A percentile compares a stretch with the other conserved stretches of the same genome.
These are phyloP conservation scores for Eucalyptus sp. DNA, from an alignment of 345 rosid genomes.

Conservation along the genomic window DNA sequence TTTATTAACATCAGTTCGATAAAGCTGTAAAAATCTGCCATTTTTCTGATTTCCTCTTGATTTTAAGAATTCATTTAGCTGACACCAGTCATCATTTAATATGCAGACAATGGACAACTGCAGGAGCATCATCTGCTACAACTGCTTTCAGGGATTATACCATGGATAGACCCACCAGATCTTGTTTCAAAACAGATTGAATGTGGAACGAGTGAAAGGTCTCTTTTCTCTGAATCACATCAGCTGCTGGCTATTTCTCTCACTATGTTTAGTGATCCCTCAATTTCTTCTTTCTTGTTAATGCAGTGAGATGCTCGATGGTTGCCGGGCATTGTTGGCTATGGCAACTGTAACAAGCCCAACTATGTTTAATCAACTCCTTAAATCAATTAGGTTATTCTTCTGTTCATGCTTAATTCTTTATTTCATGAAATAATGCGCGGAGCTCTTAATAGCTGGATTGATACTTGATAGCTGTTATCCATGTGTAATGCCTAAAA, in stretches of 20 bases:
- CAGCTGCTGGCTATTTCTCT: background rate
- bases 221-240: background rate
- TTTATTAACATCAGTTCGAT: background rate
- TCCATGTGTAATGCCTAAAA: background rate
- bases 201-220: slow-evolving; percentile 92
- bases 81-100: slow-evolving; percentile 13
- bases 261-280: slow-evolving; percentile 2
- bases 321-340: slow-evolving; percentile 88
- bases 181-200: slow-evolving; percentile 69
- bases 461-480: background rate
- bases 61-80: background rate
- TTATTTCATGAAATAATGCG: background rate
- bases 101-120: slow-evolving; percentile 47
- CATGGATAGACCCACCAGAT: slow-evolving; percentile 91
- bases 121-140: slow-evolving; percentile 79
- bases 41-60: background rate
- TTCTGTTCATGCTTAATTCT: background rate
- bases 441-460: background rate
- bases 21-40: background rate
- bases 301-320: slow-evolving; percentile 93
- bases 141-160: slow-evolving; percentile 74
- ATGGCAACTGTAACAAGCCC: slow-evolving; percentile 72
- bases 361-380: slow-evolving; percentile 60
- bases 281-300: slow-evolving; percentile 4
- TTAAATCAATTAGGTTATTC: slow-evolving; percentile 70